Conservation (phyloP, 2,329 filamentous ascomycete genomes). For the Graphilbum sp. region DNA sequence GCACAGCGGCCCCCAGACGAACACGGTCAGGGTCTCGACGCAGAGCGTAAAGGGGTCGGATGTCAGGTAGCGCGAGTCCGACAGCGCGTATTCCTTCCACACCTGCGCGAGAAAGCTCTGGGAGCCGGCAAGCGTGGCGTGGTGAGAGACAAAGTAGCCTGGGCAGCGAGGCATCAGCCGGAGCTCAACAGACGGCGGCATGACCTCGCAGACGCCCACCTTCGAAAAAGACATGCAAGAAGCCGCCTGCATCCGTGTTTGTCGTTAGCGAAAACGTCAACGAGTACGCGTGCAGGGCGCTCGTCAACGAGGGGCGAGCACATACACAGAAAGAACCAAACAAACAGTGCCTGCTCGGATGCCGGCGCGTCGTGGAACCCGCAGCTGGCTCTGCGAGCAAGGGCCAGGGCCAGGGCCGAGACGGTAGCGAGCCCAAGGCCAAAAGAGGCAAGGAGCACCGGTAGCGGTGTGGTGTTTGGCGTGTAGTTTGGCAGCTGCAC, state of each 20-base stretch:
- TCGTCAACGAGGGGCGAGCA: too few relatives aligned
- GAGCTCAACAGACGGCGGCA: too few relatives aligned
- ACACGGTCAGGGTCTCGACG: conserved; percentile 67
- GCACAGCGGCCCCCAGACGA: conserved; percentile 43
- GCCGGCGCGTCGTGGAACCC: conserved; percentile 14
- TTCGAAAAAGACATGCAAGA: conserved; percentile 70
- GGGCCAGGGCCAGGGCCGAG: conserved; percentile 16
- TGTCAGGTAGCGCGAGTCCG: conserved; percentile 74
- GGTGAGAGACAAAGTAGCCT: conserved; percentile 65
- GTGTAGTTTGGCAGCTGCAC: conserved; percentile 26
- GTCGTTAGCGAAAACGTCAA: neutral
- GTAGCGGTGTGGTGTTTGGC: conserved; percentile 25
- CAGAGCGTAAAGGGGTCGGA: conserved; percentile 73
- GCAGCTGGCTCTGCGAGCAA: conserved; percentile 10
- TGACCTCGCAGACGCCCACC: conserved; percentile 31
- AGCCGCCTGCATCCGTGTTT: conserved; percentile 30
- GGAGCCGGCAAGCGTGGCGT: conserved; percentile 44
- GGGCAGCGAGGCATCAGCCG: too few relatives aligned
- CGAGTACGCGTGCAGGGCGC: too few relatives aligned
- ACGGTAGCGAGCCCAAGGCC: conserved; percentile 20
- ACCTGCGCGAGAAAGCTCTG: conserved; percentile 67
- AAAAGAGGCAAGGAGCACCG: conserved; percentile 21
- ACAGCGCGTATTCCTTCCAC: conserved; percentile 85
- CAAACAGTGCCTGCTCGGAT: conserved; percentile 26
- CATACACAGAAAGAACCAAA: conserved; percentile 41